Conservation (phyloP, 2,329 filamentous ascomycete species). For the Thielaviopsis cerberus region DNA sequence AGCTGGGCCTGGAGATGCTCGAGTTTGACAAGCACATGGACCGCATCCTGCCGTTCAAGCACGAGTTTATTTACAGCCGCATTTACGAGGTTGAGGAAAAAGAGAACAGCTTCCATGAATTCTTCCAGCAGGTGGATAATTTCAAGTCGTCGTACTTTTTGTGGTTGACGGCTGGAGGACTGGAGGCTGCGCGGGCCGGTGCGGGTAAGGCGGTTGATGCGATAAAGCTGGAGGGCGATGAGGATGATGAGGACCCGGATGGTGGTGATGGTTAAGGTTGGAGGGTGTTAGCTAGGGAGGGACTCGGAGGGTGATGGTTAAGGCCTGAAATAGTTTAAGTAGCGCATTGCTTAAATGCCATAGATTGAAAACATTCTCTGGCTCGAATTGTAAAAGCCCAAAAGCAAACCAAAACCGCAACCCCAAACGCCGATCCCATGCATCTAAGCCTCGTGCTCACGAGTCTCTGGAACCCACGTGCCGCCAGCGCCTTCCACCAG, state of each 20-base stretch:
- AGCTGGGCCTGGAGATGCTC: constrained; percentile 47
- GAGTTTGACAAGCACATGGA: constrained; percentile 63
- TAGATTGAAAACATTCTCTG: too few relatives aligned
- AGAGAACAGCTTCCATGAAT: constrained; percentile 62
- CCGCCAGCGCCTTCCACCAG: constrained; percentile 22
- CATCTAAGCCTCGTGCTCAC: neutral
- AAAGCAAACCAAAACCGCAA: too few relatives aligned
- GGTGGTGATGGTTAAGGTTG: constrained; percentile 24
- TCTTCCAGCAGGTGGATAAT: constrained; percentile 64
- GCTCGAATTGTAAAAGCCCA: too few relatives aligned
- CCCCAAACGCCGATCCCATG: neutral
- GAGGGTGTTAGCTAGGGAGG: neutral
- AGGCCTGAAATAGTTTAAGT: neutral
- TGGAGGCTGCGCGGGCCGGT: constrained; percentile 34
- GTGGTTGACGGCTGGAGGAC: constrained; percentile 52
- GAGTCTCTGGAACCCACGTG: constrained; percentile 19
- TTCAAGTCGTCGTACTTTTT: constrained; percentile 55
- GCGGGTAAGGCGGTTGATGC: constrained; percentile 18
- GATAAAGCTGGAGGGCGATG: constrained; percentile 32
- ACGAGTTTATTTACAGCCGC: constrained; percentile 73
- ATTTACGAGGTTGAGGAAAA: constrained; percentile 83
- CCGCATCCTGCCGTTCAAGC: constrained; percentile 75
- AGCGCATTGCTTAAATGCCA: too few relatives aligned
- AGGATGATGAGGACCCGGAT: constrained; percentile 30
- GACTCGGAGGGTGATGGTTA: too few relatives aligned